phyloP scores from a whole-genome alignment of 805 yeast genomes.

The Clavispora fructus region DNA sequence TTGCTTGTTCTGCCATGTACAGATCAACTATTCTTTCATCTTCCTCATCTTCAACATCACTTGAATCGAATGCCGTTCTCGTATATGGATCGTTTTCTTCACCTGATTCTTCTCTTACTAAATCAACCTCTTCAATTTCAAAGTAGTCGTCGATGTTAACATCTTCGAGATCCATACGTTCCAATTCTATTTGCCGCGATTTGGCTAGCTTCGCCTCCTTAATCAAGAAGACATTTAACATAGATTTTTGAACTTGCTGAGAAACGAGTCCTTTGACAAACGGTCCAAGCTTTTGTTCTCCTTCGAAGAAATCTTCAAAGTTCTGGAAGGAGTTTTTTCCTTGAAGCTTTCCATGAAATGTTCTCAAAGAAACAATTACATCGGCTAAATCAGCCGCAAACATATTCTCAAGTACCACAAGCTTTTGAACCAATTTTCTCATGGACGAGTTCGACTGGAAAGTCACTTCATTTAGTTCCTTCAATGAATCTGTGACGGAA shows the following conservation, averaged over 20 bases:
- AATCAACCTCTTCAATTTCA: background rate
- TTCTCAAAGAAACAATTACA: conserved; percentile 26
- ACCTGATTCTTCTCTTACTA: background rate
- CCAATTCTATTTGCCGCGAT: conserved; percentile 33
- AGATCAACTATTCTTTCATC: background rate
- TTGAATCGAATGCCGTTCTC: background rate
- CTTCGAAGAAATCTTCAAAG: conserved; percentile 30
- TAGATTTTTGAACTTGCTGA: conserved; percentile 19
- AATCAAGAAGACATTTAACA: conserved; percentile 41
- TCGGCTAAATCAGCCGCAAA: conserved; percentile 27
- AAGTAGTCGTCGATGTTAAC: conserved; percentile 31
- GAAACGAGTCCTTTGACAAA: conserved; percentile 22
- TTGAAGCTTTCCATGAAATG: conserved; percentile 28
- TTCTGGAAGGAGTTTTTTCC: conserved; percentile 16
- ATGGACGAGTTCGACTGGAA: conserved; percentile 1
- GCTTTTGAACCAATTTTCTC: conserved; percentile 14
- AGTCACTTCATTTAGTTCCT: conserved; percentile 5
- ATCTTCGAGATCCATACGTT: conserved; percentile 49
- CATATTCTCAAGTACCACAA: conserved; percentile 20
- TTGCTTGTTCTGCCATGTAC: background rate
- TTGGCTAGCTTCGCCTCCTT: conserved; percentile 45
- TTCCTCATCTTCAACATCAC: background rate
- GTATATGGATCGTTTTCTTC: background rate
- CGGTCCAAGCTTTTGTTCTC: conserved; percentile 12
- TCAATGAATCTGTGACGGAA: conserved; percentile 5